These are phyloP conservation scores for Saccharum officinarum DNA, from an alignment of 176 grass and related monocot species.

Conservation along the genomic window DNA sequence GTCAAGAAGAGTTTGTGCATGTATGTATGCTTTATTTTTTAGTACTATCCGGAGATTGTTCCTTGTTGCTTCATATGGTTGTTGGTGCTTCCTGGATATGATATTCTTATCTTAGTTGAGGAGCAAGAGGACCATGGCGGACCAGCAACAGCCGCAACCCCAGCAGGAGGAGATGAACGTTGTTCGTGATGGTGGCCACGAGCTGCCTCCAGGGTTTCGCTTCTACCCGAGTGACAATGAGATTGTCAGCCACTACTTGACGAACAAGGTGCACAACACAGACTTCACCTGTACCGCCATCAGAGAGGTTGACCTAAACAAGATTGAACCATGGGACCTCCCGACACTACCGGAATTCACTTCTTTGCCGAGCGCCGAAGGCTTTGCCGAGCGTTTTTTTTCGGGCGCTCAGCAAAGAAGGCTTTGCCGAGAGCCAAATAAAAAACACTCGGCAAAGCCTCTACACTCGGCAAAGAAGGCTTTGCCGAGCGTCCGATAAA, in stretches of 20 bases:
- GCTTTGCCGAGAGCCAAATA: no score
- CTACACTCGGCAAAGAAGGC: no score
- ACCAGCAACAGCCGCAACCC: background rate
- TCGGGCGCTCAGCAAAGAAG: no score
- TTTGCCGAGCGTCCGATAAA: no score
- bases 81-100: background rate
- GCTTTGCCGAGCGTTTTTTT: no score
- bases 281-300: constrained; percentile 43
- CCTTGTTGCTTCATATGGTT: background rate
- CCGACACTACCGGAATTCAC: no score
- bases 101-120: background rate
- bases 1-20: background rate
- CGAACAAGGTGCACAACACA: constrained; percentile 35
- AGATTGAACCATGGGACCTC: constrained; percentile 77
- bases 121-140: constrained; percentile 31
- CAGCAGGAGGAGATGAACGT: background rate
- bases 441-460: no score
- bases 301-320: constrained; percentile 60
- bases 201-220: constrained; percentile 56
- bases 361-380: no score
- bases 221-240: constrained; percentile 65
- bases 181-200: background rate
- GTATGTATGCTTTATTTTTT: background rate
- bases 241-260: constrained; percentile 70
- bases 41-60: accelerated